Conservation (phyloP, 805 yeast species). For the Starmerella lactis-condensi region DNA sequence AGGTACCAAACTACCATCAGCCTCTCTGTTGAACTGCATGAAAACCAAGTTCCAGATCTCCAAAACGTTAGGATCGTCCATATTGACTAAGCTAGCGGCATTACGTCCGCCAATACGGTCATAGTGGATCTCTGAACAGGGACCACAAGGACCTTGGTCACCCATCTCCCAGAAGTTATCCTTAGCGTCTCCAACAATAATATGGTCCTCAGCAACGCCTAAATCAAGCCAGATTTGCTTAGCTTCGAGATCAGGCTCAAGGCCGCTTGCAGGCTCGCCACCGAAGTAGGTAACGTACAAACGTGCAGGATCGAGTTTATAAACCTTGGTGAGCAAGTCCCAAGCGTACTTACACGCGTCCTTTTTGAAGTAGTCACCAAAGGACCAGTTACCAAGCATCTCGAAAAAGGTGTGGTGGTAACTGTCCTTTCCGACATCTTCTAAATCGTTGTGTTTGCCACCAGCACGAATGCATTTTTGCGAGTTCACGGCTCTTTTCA, state of each 20-base stretch:
- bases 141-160: constrained; percentile 99
- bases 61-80: constrained; percentile 94
- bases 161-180: constrained; percentile 99
- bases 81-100: constrained; percentile 74
- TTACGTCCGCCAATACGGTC: constrained; percentile 98
- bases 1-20: constrained; percentile 58
- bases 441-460: constrained; percentile 91
- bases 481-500: constrained; percentile 83
- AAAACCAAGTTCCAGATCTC: constrained; percentile 98
- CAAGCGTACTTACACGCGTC: constrained; percentile 82
- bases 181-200: constrained; percentile 71
- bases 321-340: constrained; percentile 76
- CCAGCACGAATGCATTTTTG: constrained; percentile 99
- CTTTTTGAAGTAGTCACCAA: constrained; percentile 93
- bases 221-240: constrained; percentile 65
- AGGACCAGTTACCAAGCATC: constrained; percentile 99
- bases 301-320: constrained; percentile 59
- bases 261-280: constrained; percentile 67
- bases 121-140: constrained; percentile 93
- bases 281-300: constrained; percentile 92
- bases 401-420: constrained; percentile 98
- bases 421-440: constrained; percentile 94
- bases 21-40: constrained; percentile 89
- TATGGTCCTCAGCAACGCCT: constrained; percentile 84
- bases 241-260: constrained; percentile 89